These are phyloP conservation scores for Aspergillus unguis DNA, from an alignment of 2,329 filamentous ascomycete genomes.

Conservation along the genomic window DNA sequence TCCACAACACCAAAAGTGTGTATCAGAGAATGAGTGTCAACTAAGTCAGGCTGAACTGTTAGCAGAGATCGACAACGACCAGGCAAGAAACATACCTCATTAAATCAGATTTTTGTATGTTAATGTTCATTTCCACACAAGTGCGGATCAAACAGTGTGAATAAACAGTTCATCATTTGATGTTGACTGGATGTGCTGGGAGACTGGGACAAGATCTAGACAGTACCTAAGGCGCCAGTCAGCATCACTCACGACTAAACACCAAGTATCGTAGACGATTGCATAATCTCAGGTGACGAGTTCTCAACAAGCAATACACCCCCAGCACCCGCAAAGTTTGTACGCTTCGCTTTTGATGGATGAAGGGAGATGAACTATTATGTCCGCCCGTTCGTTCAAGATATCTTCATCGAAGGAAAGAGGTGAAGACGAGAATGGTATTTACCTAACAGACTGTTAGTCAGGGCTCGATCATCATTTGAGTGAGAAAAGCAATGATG, in stretches of 20 bases:
- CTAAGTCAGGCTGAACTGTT: conserved; percentile 40
- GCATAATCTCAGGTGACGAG: conserved; percentile 59
- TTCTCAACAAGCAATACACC: conserved; percentile 64
- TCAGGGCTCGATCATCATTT: conserved; percentile 18
- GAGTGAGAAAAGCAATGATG: conserved; percentile 17
- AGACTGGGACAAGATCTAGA: conserved; percentile 15
- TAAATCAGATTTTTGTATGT: conserved; percentile 69
- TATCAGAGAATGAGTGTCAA: conserved; percentile 32
- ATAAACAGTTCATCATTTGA: conserved; percentile 64
- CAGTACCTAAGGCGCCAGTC: conserved; percentile 29
- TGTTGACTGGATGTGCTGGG: conserved; percentile 31
- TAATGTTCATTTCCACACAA: conserved; percentile 57
- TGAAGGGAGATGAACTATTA: conserved; percentile 53
- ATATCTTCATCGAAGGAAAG: conserved; percentile 54
- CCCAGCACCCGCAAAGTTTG: conserved; percentile 60
- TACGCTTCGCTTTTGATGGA: conserved; percentile 57
- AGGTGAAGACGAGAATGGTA: conserved; percentile 19
- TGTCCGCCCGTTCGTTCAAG: conserved; percentile 69
- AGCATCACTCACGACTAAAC: conserved; percentile 17
- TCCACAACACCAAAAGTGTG: conserved; percentile 22
- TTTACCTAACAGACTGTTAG: conserved; percentile 38
- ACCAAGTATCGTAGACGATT: conserved; percentile 25
- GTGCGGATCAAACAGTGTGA: conserved; percentile 67
- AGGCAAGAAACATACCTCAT: conserved; percentile 52
- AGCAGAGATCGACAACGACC: conserved; percentile 23